phyloP scores from a whole-genome alignment of 306 rosid genomes.

The Canavalia ensiformis region DNA sequence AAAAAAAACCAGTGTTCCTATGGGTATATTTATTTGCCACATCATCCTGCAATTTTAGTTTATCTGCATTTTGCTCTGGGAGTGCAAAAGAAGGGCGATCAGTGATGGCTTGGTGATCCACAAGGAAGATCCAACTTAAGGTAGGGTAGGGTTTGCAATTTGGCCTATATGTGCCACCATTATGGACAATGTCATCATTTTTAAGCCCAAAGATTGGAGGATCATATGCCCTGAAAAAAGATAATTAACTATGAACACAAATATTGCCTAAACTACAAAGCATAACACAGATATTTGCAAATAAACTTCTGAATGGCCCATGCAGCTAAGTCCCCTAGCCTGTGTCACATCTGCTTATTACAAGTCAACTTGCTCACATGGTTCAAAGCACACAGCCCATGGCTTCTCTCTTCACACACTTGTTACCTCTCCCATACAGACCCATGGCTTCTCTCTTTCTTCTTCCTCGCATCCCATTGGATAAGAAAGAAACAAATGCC shows the following conservation, averaged over 20 bases:
- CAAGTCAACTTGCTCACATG: background rate
- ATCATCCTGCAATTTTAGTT: constrained; percentile 3
- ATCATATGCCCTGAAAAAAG: background rate
- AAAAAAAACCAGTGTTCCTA: constrained; percentile 9
- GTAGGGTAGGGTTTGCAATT: background rate
- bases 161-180: background rate
- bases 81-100: background rate
- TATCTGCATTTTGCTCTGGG: constrained; percentile 19
- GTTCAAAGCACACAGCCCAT: background rate
- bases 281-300: background rate
- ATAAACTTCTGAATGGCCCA: background rate
- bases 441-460: background rate
- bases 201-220: constrained; percentile 21
- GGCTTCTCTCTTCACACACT: constrained; percentile 3
- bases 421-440: background rate
- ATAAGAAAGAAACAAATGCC: background rate
- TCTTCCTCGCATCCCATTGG: background rate
- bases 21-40: constrained; percentile 17
- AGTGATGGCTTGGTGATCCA: constrained; percentile 5
- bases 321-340: constrained; percentile 32
- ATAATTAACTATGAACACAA: no score
- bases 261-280: background rate
- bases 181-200: background rate
- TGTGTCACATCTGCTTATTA: background rate
- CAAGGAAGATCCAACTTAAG: background rate